Evolutionary conservation across 345 rosid genomes (phyloP).

Genomic region (Camelina sativa): DNA sequence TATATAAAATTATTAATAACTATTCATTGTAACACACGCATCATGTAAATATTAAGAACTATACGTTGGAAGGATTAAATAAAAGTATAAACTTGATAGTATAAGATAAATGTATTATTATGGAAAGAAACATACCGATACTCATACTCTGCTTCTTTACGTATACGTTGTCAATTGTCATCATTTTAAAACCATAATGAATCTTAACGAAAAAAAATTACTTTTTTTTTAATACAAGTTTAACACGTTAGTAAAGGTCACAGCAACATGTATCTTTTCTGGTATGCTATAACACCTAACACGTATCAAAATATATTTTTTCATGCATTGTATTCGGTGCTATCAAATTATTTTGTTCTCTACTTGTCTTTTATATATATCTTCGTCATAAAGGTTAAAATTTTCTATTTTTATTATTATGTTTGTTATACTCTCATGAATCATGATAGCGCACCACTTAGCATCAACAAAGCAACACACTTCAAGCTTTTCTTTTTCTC

Average conservation of each 20-base stretch:
- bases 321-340: conserved; percentile 31
- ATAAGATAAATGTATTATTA: not conserved
- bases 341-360: not conserved
- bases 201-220: not conserved
- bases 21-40: not conserved
- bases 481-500: conserved; percentile 16
- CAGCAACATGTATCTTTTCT: not conserved
- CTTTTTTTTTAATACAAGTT: not conserved
- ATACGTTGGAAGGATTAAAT: not conserved
- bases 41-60: not conserved
- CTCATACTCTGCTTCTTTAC: not conserved
- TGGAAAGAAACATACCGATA: not conserved
- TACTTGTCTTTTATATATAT: conserved; percentile 10
- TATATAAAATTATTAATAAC: no score
- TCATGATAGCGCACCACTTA: conserved; percentile 25
- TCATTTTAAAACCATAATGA: not conserved
- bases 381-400: conserved; percentile 12
- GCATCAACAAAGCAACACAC: conserved; percentile 39
- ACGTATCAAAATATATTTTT: not conserved
- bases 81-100: not conserved
- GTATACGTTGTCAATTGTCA: not conserved
- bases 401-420: not conserved
- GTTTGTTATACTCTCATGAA: conserved; percentile 23
- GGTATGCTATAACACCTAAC: not conserved
- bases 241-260: not conserved